Conservation (phyloP, 2,329 filamentous ascomycete species). For the Colletotrichum simmondsii region DNA sequence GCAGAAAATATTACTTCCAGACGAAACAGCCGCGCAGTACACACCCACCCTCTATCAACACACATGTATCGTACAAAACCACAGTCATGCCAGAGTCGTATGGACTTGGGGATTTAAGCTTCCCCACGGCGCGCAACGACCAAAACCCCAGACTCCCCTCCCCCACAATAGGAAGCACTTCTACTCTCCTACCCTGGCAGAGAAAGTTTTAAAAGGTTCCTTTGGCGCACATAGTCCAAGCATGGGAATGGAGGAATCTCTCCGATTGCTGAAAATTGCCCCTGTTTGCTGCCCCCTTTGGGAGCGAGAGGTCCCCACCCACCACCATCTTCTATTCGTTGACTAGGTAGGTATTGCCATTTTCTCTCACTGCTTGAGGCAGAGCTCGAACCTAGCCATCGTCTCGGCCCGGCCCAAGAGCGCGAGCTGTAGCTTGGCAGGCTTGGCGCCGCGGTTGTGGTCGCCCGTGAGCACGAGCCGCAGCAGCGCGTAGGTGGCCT, state of each 20-base stretch:
- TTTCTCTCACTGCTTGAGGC: neutral
- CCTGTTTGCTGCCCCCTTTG: neutral
- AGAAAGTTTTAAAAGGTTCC: neutral
- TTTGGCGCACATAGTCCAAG: neutral
- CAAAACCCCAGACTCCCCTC: neutral
- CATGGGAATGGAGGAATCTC: neutral
- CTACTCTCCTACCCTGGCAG: neutral
- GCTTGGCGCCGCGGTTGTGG: slow-evolving; percentile 27
- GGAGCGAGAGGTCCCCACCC: no score
- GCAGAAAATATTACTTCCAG: neutral
- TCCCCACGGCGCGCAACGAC: neutral
- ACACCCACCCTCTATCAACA: neutral
- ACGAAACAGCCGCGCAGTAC: neutral
- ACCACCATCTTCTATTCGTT: neutral
- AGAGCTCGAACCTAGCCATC: slow-evolving; percentile 29
- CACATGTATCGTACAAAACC: neutral
- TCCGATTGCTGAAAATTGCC: neutral
- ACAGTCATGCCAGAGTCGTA: neutral
- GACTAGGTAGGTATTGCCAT: neutral
- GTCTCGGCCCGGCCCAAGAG: slow-evolving; percentile 32
- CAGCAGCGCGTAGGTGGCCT: slow-evolving; percentile 27
- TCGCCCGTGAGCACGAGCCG: slow-evolving; percentile 32
- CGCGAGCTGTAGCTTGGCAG: slow-evolving; percentile 35
- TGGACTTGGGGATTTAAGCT: neutral
- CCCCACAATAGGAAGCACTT: neutral